Base-by-base conservation (phyloP, 1,284 basidiomycete genomes). In the Pseudozyma thailandica region DNA sequence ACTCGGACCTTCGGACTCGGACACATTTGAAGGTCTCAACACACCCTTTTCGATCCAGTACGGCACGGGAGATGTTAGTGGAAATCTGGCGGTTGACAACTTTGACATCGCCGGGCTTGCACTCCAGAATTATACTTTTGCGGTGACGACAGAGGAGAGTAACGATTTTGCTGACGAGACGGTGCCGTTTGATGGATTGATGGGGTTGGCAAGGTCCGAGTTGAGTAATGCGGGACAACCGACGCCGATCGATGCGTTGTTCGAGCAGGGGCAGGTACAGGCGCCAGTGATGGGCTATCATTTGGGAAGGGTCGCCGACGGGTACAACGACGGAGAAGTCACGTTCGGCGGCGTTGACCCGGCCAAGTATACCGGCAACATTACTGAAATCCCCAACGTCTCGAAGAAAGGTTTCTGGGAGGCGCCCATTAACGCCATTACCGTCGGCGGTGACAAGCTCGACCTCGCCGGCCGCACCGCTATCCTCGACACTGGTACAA, bases 321-420 rank as follows among this genome's bases (percentile, higher is more conserved):
- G 87, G 68, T 85, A 86, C 79, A 91, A 92, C 80, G 90, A 92
- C 75, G 92, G 92, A 52, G 87, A 91, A 83, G 86, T 82, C 9
- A 92, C 91, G 4, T 91, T 93, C 77, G 92, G 91, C 45, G 90
- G 88, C 9, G 86, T 92, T 43, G 91, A 93, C 83, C n/a, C 83
- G 10, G 86, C 86, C 65, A 91, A 91, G 55, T 80, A 72, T 49
- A 46, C 45, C 4, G 80, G 82, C 5, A 51, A 47, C 33, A 64
- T 84, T 21, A 75, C 79, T 42, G 73, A 79, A 46, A 61, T 82
- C 27, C 79, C 78, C 48, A 80, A 84, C 38, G 77, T 83, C 46
- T 74, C 79, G 6, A 55, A 66, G 4, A 79, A 79, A 35, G 84
- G 92, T 30, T 93, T 92, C 86, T 93, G 91, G 92, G 90, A 91